Percentiles rank a stretch among this genome's conserved stretches.
Evolutionary conservation across 352 stramenopile species (phyloP).

Genomic region (Phytophthora agathidicida): DNA sequence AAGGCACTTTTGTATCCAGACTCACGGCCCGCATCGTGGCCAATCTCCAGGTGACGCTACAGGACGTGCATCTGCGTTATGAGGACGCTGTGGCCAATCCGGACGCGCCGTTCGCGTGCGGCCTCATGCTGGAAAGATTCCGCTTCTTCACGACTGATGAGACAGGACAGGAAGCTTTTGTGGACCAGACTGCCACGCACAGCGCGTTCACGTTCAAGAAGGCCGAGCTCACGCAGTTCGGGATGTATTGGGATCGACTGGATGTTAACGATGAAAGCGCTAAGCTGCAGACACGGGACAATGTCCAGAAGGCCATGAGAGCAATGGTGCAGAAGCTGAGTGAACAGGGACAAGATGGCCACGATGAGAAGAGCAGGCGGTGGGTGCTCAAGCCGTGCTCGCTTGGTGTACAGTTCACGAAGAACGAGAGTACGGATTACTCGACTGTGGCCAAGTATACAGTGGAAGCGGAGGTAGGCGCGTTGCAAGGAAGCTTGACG

Average conservation of each 20-base stretch:
- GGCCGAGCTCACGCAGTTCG: conserved; percentile 49
- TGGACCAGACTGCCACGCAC: conserved; percentile 54
- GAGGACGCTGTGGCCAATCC: conserved; percentile 76
- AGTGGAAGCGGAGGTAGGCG: conserved; percentile 55
- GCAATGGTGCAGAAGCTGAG: conserved; percentile 54
- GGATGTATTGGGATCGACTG: conserved; percentile 78
- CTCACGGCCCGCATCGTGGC: conserved; percentile 79
- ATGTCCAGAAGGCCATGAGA: conserved; percentile 50
- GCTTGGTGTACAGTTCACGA: conserved; percentile 67
- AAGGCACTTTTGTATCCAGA: conserved; percentile 82
- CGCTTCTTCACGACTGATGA: conserved; percentile 77
- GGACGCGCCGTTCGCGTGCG: conserved; percentile 68
- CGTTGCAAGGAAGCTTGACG: conserved; percentile 58
- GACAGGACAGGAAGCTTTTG: conserved; percentile 66
- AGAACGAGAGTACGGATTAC: conserved; percentile 83
- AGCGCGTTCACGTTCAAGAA: conserved; percentile 70
- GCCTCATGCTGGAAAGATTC: conserved; percentile 71
- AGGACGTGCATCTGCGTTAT: conserved; percentile 77
- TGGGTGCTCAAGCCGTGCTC: conserved; percentile 66
- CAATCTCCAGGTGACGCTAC: conserved; percentile 81
- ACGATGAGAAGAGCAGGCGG: conserved; percentile 7
- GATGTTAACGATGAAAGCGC: conserved; percentile 10
- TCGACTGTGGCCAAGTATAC: conserved; percentile 70
- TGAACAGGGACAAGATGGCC: conserved; percentile 6
- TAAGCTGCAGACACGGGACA: conserved; percentile 43